Base-by-base conservation (phyloP, 1,284 basidiomycete genomes). In the Tilletia walkeri region DNA sequence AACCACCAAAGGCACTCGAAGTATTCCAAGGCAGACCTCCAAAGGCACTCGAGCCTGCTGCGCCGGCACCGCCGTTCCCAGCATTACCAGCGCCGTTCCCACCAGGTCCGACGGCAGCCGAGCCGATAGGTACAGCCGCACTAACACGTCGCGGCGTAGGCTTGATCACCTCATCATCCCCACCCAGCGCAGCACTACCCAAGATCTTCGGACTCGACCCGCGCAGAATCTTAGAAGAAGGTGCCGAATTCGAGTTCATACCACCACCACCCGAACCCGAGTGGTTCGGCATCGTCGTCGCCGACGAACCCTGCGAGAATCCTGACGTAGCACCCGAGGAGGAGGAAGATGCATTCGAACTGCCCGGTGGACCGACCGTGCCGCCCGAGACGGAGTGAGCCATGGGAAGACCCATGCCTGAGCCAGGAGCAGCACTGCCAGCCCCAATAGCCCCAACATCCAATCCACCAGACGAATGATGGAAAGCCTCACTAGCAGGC, bases 131-230 rank as follows among this genome's bases (percentile, higher is more conserved):
- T n/a, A 76, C 73, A 4, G 78, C 77, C 68, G 78, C 74, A 45
- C 75, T 75, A 24, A 73, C 73, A n/a, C 81, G 67, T 38, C 79
- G 71, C 36, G 76, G 78, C 66, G 75, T 74, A 39, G 82, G 82
- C 69, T 80, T 78, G 39, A 83, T 72, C 30, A 80, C 75, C 73
- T 83, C 82, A 72, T 83, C 82, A 56, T 83, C 82, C n/a, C 75
- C 80, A 41, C 80, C 78, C 5, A 83, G 76, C 38, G 82, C 82
- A 5, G 81, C 78, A 69, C 82, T 83, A 63, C 82, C 82, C 1
- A 83, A 75, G 45, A 83, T 81, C 39, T 80, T 78, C 66, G 63
- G 63, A n/a, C 39, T 65, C 38, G 63, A 65, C 14, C 34, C 14
- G 9, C 63, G 63, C 14, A 20, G 9, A 34, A 54, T 20, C 53